These are phyloP conservation scores for Claviceps arundinis DNA, from an alignment of 2,329 filamentous ascomycete species.

Conservation along the genomic window DNA sequence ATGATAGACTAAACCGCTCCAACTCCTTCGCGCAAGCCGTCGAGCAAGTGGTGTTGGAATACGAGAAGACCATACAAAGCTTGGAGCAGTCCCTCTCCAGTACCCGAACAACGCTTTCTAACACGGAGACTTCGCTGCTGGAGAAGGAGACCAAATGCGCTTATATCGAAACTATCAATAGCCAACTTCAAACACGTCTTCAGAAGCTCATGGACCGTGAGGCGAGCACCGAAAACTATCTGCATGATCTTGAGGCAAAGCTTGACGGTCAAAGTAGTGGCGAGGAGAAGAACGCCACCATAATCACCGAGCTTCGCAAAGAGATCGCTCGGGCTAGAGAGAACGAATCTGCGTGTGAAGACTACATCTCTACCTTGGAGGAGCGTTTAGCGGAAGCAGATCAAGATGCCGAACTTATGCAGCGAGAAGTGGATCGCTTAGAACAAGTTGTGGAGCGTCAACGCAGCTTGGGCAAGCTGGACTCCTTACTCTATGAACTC, in stretches of 20 bases:
- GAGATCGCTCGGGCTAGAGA: constrained; percentile 80
- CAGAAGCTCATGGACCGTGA: constrained; percentile 90
- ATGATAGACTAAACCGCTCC: constrained; percentile 83
- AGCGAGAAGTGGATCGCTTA: constrained; percentile 84
- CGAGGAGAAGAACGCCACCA: constrained; percentile 80
- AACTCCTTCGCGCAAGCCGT: constrained; percentile 94
- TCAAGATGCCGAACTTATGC: constrained; percentile 92
- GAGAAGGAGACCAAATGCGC: constrained; percentile 92
- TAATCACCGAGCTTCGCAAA: constrained; percentile 78
- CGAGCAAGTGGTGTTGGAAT: constrained; percentile 90
- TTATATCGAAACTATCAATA: constrained; percentile 83
- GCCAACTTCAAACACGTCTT: constrained; percentile 77
- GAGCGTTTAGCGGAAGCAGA: constrained; percentile 91
- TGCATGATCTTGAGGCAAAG: constrained; percentile 81
- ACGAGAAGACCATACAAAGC: constrained; percentile 94
- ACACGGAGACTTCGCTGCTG: constrained; percentile 71
- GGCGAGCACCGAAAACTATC: constrained; percentile 78
- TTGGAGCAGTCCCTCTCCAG: constrained; percentile 84
- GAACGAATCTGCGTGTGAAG: constrained; percentile 80
- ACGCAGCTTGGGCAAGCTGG: constrained; percentile 84
- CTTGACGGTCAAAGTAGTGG: constrained; percentile 82
- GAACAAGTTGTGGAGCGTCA: constrained; percentile 95
- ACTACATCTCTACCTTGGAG: constrained; percentile 94
- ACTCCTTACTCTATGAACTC: constrained; percentile 81
- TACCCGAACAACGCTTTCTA: constrained; percentile 71